Evolutionary conservation across 2,329 filamentous ascomycete genomes (phyloP).

Genomic region (Penicillium sp.): DNA sequence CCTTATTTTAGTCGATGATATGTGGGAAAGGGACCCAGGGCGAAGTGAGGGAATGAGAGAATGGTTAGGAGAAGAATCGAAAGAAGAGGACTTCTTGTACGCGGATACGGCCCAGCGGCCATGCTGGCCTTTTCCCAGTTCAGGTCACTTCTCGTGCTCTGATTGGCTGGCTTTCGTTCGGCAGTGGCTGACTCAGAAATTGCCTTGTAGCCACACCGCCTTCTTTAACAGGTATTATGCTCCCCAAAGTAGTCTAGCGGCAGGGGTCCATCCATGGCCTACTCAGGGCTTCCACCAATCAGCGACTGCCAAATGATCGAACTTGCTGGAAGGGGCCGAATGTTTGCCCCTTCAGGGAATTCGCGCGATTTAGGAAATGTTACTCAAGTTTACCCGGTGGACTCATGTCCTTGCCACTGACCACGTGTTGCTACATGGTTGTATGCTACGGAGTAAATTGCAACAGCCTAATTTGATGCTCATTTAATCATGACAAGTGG

Average conservation of each 20-base stretch:
- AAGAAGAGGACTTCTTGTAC: slow-evolving; percentile 33
- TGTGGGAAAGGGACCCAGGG: slow-evolving; percentile 16
- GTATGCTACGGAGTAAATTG: neutral
- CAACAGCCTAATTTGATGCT: neutral
- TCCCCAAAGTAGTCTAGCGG: neutral
- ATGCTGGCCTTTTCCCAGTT: slow-evolving; percentile 46
- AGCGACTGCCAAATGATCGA: slow-evolving; percentile 25
- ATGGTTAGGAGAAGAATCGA: slow-evolving; percentile 15
- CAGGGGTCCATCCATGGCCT: slow-evolving; percentile 7
- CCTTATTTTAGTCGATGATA: slow-evolving; percentile 12
- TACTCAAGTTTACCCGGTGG: slow-evolving; percentile 1
- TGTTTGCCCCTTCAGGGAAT: slow-evolving; percentile 5
- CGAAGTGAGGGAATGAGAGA: slow-evolving; percentile 23
- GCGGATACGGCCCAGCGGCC: slow-evolving; percentile 36
- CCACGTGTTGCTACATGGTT: neutral
- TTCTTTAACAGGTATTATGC: neutral
- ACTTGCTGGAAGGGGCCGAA: slow-evolving; percentile 31
- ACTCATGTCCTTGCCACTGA: slow-evolving; percentile 6
- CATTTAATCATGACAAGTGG: slow-evolving; percentile 7
- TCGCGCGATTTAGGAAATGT: neutral
- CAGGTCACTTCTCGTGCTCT: slow-evolving; percentile 39
- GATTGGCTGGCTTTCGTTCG: slow-evolving; percentile 32
- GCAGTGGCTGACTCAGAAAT: slow-evolving; percentile 29
- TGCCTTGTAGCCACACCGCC: slow-evolving; percentile 21
- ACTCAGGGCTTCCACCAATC: slow-evolving; percentile 12